Conservation (phyloP, 495 filamentous ascomycete species). For the Aspergillus hancockii region DNA sequence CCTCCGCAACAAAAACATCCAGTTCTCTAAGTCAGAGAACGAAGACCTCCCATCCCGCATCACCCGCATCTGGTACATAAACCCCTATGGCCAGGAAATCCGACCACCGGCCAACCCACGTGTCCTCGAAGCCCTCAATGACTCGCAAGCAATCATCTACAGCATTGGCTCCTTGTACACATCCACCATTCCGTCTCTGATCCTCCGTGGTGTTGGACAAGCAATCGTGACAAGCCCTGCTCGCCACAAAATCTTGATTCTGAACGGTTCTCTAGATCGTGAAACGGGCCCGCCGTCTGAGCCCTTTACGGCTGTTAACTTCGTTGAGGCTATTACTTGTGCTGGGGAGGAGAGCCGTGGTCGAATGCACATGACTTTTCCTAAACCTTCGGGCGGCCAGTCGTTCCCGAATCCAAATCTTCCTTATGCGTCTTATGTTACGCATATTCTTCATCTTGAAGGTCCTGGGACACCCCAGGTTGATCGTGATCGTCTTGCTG, state of each 20-base stretch:
- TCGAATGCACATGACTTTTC: conserved; percentile 14
- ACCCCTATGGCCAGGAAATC: conserved; percentile 92
- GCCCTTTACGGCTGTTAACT: conserved; percentile 72
- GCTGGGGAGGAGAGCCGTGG: conserved; percentile 56
- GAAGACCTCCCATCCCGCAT: conserved; percentile 76
- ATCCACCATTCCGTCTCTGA: conserved; percentile 66
- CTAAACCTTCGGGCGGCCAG: neutral
- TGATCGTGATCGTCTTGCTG: conserved; percentile 61
- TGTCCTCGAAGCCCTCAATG: conserved; percentile 64
- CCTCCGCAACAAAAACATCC: conserved; percentile 75
- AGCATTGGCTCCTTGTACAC: conserved; percentile 91
- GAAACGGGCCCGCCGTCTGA: conserved; percentile 70
- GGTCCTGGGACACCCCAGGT: conserved; percentile 70
- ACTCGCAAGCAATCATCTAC: conserved; percentile 73
- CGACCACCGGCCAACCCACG: conserved; percentile 76
- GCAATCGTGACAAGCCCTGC: conserved; percentile 43
- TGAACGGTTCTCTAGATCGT: conserved; percentile 81
- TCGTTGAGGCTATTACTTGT: conserved; percentile 72
- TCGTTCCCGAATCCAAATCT: conserved; percentile 19
- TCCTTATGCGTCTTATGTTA: conserved; percentile 60
- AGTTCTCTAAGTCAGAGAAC: conserved; percentile 72
- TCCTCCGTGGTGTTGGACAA: conserved; percentile 47
- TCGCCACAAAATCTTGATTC: conserved; percentile 76
- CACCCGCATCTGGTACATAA: conserved; percentile 91
- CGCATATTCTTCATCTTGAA: conserved; percentile 81